These are phyloP conservation scores for Pyrenula massariospora DNA, from an alignment of 495 filamentous ascomycete species.

Conservation along the genomic window DNA sequence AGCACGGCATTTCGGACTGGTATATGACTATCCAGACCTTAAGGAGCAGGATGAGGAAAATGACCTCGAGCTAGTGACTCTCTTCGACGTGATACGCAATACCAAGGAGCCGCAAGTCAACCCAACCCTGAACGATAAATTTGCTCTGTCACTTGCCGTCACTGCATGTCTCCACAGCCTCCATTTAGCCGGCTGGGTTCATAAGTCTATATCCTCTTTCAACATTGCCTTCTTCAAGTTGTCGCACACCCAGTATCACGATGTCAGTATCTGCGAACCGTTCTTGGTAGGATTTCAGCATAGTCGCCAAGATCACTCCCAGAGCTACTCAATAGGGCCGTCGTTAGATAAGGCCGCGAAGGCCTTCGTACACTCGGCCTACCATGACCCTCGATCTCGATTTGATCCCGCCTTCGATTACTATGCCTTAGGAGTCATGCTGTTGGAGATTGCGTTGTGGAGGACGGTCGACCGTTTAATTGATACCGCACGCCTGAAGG, in stretches of 20 bases:
- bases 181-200: slow-evolving; percentile 14
- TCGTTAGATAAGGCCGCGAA: slow-evolving; percentile 14
- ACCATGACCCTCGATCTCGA: too few species aligned
- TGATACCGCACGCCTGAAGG: slow-evolving; percentile 1
- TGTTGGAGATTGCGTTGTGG: slow-evolving; percentile 27
- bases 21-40: too few species aligned
- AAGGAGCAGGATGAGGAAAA: too few species aligned
- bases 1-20: too few species aligned
- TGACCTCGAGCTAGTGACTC: too few species aligned
- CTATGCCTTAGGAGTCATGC: slow-evolving; percentile 23
- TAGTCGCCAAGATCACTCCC: too few species aligned
- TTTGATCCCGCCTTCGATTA: slow-evolving; percentile 23
- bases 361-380: slow-evolving; percentile 5
- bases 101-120: too few species aligned
- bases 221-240: too few species aligned
- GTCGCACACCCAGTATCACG: slow-evolving; percentile 3
- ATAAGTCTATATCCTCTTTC: slow-evolving; percentile 20
- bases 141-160: too few species aligned
- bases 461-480: slow-evolving; percentile 10
- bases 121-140: too few species aligned
- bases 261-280: slow-evolving; percentile 14
- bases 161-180: slow-evolving; percentile 13
- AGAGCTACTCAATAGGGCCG: slow-evolving; percentile 11
- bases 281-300: too few species aligned
- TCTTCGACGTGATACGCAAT: too few species aligned